Percentiles rank a stretch among this genome's conserved stretches.
These are phyloP conservation scores for Beauveria sp. DNA, from an alignment of 2,329 filamentous ascomycete genomes.

Conservation along the genomic window DNA sequence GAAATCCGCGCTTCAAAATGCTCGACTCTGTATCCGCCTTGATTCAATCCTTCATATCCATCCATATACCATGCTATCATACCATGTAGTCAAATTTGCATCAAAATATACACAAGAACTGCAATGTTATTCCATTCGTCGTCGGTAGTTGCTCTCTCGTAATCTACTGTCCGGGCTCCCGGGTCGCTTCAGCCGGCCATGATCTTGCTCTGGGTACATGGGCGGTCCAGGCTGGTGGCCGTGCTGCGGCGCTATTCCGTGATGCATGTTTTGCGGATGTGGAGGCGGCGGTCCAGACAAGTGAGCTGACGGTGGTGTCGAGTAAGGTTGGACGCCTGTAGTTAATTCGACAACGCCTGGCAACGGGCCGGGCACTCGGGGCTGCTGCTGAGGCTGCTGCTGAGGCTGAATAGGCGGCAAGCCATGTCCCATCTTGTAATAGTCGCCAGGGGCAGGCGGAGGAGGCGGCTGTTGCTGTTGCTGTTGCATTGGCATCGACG, in stretches of 20 bases:
- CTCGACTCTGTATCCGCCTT: constrained; percentile 3
- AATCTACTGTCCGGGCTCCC: constrained; percentile 40
- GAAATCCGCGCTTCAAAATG: constrained; percentile 5
- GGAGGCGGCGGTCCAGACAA: background rate
- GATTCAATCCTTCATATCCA: background rate
- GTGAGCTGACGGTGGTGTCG: constrained; percentile 31
- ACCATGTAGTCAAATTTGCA: background rate
- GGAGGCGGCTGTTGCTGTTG: constrained; percentile 14
- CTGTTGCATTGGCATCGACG: constrained; percentile 16
- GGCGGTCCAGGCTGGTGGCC: background rate
- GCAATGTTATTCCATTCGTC: constrained; percentile 23
- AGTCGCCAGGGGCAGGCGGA: constrained; percentile 28
- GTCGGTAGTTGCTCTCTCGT: constrained; percentile 38
- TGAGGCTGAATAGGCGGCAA: constrained; percentile 44
- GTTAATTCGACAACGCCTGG: constrained; percentile 57
- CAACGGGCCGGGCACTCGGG: constrained; percentile 38
- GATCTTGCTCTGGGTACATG: constrained; percentile 5
- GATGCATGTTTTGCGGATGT: background rate
- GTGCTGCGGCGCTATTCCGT: background rate
- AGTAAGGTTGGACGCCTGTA: constrained; percentile 55
- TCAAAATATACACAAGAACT: background rate
- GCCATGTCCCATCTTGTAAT: constrained; percentile 28
- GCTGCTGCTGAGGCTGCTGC: constrained; percentile 25
- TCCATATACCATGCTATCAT: background rate
- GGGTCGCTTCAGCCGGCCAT: constrained; percentile 36